These are phyloP conservation scores for Zygoascus hellenicus DNA, from an alignment of 1,139 yeast genomes.

Conservation along the genomic window DNA sequence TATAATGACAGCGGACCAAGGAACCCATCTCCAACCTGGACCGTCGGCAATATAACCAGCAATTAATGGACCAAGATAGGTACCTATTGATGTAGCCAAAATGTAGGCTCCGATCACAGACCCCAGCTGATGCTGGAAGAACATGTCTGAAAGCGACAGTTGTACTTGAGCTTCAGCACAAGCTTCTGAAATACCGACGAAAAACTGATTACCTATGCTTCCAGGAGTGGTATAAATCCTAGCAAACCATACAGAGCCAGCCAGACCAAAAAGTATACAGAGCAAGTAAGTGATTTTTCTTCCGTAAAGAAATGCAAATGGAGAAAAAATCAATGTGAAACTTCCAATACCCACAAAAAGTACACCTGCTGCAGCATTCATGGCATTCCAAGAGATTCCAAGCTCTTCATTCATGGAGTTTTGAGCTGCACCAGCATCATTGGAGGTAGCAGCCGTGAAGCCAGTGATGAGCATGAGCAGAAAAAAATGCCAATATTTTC, in stretches of 20 bases:
- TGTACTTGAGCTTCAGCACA: conserved; percentile 92
- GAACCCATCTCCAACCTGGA: conserved; percentile 74
- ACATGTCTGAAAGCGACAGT: conserved; percentile 67
- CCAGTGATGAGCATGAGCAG: conserved; percentile 66
- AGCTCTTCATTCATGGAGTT: conserved; percentile 60
- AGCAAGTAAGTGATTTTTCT: conserved; percentile 63
- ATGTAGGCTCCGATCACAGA: conserved; percentile 71
- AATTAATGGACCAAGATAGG: conserved; percentile 73
- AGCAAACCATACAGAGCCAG: conserved; percentile 79
- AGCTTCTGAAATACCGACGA: conserved; percentile 82
- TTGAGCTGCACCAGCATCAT: conserved; percentile 77
- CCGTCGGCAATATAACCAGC: conserved; percentile 65
- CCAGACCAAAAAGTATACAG: conserved; percentile 55
- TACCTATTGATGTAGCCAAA: conserved; percentile 73
- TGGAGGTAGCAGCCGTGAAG: conserved; percentile 78
- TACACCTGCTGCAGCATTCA: conserved; percentile 86
- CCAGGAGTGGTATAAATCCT: conserved; percentile 50
- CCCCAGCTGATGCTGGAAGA: conserved; percentile 75
- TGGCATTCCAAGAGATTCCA: conserved; percentile 62
- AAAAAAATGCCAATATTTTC: conserved; percentile 57
- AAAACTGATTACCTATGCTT: conserved; percentile 76
- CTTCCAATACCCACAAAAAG: conserved; percentile 71
- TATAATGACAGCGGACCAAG: conserved; percentile 72
- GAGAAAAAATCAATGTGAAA: conserved; percentile 64
- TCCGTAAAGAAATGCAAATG: conserved; percentile 71